phyloP scores from a whole-genome alignment of 2,329 filamentous ascomycete genomes.

The Colletotrichum musicola region DNA sequence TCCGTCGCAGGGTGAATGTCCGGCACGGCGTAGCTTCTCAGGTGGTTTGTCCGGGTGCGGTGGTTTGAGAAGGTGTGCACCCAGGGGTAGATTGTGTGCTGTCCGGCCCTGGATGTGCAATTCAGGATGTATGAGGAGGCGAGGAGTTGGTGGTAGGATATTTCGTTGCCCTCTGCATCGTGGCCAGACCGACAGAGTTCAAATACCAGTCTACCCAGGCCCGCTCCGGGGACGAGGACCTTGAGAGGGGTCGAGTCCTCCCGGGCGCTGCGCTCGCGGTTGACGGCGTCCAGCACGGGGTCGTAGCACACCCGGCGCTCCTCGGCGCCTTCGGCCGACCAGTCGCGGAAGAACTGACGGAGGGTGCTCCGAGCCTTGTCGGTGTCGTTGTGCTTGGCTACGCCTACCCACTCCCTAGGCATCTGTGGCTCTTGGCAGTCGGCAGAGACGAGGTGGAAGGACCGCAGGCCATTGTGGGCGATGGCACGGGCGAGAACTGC shows the following conservation, averaged over 20 bases:
- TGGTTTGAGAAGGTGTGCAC: slow-evolving; percentile 92
- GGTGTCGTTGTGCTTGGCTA: slow-evolving; percentile 79
- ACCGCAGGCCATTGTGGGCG: slow-evolving; percentile 74
- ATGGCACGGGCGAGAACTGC: slow-evolving; percentile 86
- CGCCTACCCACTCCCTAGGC: slow-evolving; percentile 75
- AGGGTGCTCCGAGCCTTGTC: slow-evolving; percentile 95
- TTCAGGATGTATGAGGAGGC: slow-evolving; percentile 85
- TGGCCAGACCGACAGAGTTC: slow-evolving; percentile 83
- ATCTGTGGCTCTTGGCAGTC: slow-evolving; percentile 59
- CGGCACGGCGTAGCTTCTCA: slow-evolving; percentile 80
- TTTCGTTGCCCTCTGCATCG: slow-evolving; percentile 89
- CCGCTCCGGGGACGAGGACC: slow-evolving; percentile 90
- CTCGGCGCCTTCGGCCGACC: slow-evolving; percentile 80
- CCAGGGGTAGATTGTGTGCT: slow-evolving; percentile 87
- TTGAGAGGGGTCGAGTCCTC: slow-evolving; percentile 57
- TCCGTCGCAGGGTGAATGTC: slow-evolving; percentile 79
- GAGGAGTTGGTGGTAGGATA: slow-evolving; percentile 96
- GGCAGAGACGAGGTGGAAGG: slow-evolving; percentile 68
- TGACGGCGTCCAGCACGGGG: slow-evolving; percentile 77
- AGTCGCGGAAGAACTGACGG: slow-evolving; percentile 94
- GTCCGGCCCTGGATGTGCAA: slow-evolving; percentile 67
- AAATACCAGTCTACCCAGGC: slow-evolving; percentile 88
- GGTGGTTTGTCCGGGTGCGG: slow-evolving; percentile 77
- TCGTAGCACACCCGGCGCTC: slow-evolving; percentile 85
- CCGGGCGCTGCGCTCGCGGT: slow-evolving; percentile 45